Base-by-base conservation (phyloP, 2,329 filamentous ascomycete species). In the Didymella sp. region DNA sequence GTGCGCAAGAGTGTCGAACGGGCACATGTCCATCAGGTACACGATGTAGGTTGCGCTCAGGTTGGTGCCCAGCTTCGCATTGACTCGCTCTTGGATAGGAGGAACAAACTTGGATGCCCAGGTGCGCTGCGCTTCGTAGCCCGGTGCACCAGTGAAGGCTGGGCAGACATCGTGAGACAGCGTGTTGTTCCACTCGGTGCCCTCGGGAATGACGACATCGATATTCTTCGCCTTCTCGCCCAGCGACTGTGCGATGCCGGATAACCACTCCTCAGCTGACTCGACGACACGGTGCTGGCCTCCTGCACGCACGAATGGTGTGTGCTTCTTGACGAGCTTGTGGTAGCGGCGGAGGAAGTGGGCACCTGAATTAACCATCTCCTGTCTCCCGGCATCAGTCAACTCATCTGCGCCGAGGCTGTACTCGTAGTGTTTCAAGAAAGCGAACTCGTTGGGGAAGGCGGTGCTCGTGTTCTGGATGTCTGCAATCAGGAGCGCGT, bases 1-100 rank as follows among this genome's bases (percentile, higher is more conserved):
- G 0, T 76, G 70, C 6, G 85, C 80, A n/a, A 96, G 86, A 0
- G 91, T 94, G 64, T 89, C 84, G 77, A 92, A 96, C 0, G 93
- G 88, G 69, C 93, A 97, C 58, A 96, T 81, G 67, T 96, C 92
- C 92, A 97, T 96, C 30, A 97, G 73, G 55, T 83, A 84, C 54
- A 92, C 79, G 0, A 87, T 85, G 30, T 94, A 87, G 1, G 78
- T 69, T 12, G 81, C 71, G 2, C 83, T 85, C 38, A 96, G 74
- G 59, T 89, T 86, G 5, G 85, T 87, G 2, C 89, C 89, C 0
- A 97, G 80, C 58, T 88, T 85, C 13, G 77, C 67, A 70, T 93
- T 92, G 37, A 96, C 76, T 7, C 91, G 86, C 2, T 81, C 75
- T n/a, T 84, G 82, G 62, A 96, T 90, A 0, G 85, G 76, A 0